These are phyloP conservation scores for Ascodesmis nigricans DNA, from an alignment of 495 filamentous ascomycete genomes.

Conservation along the genomic window DNA sequence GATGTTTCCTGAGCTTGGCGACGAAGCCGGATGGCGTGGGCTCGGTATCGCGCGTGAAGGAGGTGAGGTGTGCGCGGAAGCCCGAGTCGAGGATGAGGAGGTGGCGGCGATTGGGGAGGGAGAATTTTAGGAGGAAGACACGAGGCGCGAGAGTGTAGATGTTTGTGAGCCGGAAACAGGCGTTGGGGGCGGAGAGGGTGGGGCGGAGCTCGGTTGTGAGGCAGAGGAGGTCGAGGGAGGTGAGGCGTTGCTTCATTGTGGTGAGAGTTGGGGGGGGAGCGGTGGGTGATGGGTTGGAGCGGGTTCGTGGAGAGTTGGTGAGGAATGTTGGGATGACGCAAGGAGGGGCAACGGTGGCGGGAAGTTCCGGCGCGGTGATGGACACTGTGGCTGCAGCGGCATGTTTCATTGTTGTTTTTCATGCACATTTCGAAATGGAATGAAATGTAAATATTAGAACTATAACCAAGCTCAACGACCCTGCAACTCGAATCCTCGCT, in stretches of 20 bases:
- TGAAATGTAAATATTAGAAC: no score
- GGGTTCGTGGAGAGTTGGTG: not conserved
- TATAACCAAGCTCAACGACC: no score
- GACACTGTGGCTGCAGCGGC: no score
- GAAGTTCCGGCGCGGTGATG: no score
- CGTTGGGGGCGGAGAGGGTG: constrained; percentile 11
- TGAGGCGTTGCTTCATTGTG: constrained; percentile 95
- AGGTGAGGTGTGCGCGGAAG: constrained; percentile 85
- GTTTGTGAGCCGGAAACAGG: constrained; percentile 57
- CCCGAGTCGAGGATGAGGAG: constrained; percentile 85
- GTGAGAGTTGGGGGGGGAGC: not conserved
- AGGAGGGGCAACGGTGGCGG: no score
- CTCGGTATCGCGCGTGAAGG: constrained; percentile 67
- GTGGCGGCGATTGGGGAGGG: constrained; percentile 51
- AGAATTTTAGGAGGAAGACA: constrained; percentile 78
- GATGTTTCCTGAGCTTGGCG: constrained; percentile 55
- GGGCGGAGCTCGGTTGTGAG: not conserved
- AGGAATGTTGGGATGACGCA: not conserved
- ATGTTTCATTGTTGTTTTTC: no score
- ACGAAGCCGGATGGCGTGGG: constrained; percentile 68
- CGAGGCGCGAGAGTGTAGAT: constrained; percentile 88
- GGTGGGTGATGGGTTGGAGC: not conserved
- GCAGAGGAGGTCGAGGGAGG: constrained; percentile 76
- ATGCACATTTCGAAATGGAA: no score
- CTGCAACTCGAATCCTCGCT: no score